Evolutionary conservation across 164 flowering plant species (phyloP).

Genomic region (Liriodendron chinense): DNA sequence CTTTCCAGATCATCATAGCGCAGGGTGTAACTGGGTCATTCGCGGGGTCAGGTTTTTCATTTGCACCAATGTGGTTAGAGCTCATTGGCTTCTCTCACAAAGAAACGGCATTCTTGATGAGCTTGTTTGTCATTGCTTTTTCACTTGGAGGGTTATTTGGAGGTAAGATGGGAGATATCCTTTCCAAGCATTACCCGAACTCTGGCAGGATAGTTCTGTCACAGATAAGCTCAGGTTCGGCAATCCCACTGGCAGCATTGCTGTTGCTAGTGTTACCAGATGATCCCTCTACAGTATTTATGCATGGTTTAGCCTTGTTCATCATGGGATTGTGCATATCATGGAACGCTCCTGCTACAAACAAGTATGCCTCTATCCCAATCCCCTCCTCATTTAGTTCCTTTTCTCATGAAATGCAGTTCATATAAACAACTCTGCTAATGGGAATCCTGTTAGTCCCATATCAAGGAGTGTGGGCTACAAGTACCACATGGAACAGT

Average conservation of each 20-base stretch:
- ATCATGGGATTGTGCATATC: slow-evolving; percentile 74
- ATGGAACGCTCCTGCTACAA: slow-evolving; percentile 92
- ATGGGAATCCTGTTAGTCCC: not conserved
- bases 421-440: not conserved
- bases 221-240: slow-evolving; percentile 87
- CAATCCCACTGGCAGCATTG: slow-evolving; percentile 77
- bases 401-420: not conserved
- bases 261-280: slow-evolving; percentile 64
- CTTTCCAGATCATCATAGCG: slow-evolving; percentile 87
- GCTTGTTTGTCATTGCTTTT: slow-evolving; percentile 52
- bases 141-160: slow-evolving; percentile 90
- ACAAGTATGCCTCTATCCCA: slow-evolving; percentile 54
- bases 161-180: slow-evolving; percentile 79
- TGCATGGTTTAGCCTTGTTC: slow-evolving; percentile 61
- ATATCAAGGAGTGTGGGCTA: not conserved
- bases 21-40: slow-evolving; percentile 91
- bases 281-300: slow-evolving; percentile 55
- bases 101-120: slow-evolving; percentile 62
- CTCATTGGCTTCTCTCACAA: slow-evolving; percentile 79
- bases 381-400: not conserved
- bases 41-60: slow-evolving; percentile 93
- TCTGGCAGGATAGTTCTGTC: slow-evolving; percentile 81
- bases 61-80: slow-evolving; percentile 94
- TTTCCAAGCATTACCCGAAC: slow-evolving; percentile 67
- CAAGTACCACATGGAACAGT: not conserved